Conservation (phyloP, 192 early-diverging fungal genomes). For the Coemansia guatemalensis region DNA sequence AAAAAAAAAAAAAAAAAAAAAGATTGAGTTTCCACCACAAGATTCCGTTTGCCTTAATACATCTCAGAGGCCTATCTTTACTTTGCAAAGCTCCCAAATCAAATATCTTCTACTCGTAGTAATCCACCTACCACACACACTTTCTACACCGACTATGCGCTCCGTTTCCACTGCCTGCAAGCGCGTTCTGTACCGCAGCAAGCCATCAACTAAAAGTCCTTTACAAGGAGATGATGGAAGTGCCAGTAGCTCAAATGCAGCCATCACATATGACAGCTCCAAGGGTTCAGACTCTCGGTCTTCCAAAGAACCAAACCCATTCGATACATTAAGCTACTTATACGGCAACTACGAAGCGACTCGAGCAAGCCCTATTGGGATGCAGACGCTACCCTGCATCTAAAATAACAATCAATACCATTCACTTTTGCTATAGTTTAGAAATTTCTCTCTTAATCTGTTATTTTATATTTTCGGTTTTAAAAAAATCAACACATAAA, state of each 20-base stretch:
- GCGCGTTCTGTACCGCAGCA: background rate
- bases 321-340: slow-evolving; percentile 8
- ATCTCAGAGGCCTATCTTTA: too few species aligned
- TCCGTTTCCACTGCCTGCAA: background rate
- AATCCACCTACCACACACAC: too few species aligned
- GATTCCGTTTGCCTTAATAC: too few species aligned
- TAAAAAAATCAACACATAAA: slow-evolving; percentile 9
- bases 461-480: background rate
- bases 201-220: background rate
- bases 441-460: background rate
- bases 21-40: too few species aligned
- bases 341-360: slow-evolving; percentile 7
- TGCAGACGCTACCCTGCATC: slow-evolving; percentile 5
- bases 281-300: background rate
- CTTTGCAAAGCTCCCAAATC: too few species aligned
- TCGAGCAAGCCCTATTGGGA: background rate
- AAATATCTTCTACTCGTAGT: too few species aligned
- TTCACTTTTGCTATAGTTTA: background rate
- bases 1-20: too few species aligned
- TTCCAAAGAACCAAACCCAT: background rate
- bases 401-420: background rate
- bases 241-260: too few species aligned
- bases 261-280: too few species aligned
- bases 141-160: background rate
- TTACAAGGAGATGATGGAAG: too few species aligned